phyloP scores from a whole-genome alignment of 345 rosid species.

The Cardamine occulta region DNA sequence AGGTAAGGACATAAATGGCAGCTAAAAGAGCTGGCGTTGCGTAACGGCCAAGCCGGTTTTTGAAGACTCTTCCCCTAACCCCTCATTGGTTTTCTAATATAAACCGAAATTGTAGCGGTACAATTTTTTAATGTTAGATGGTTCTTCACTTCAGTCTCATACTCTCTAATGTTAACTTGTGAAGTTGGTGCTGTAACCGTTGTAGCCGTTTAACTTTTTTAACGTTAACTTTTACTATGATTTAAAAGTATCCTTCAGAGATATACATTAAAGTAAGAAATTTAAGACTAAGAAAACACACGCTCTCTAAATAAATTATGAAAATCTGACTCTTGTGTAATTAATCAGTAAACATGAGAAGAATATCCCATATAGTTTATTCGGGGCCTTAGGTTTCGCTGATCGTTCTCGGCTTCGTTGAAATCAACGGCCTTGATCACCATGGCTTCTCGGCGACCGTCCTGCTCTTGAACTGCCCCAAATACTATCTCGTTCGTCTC shows the following conservation, averaged over 20 bases:
- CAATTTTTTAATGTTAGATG: background rate
- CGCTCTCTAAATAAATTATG: background rate
- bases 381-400: constrained; percentile 68
- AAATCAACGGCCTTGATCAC: constrained; percentile 94
- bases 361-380: constrained; percentile 52
- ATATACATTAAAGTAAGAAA: background rate
- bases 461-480: constrained; percentile 91
- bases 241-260: background rate
- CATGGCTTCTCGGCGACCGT: constrained; percentile 83
- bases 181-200: background rate
- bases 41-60: constrained; percentile 32
- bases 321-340: constrained; percentile 1
- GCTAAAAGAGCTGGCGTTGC: constrained; percentile 27
- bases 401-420: constrained; percentile 58
- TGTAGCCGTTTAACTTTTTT: background rate
- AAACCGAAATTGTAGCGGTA: constrained; percentile 11
- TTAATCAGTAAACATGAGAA: constrained; percentile 44
- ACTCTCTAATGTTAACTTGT: background rate
- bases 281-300: background rate
- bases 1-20: constrained; percentile 19
- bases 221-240: background rate
- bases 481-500: constrained; percentile 90
- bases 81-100: background rate
- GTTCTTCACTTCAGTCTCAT: background rate
- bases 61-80: background rate